These are phyloP conservation scores for Acanthamoeba pearcei DNA, from an alignment of 208 protist genomes.

Conservation along the genomic window DNA sequence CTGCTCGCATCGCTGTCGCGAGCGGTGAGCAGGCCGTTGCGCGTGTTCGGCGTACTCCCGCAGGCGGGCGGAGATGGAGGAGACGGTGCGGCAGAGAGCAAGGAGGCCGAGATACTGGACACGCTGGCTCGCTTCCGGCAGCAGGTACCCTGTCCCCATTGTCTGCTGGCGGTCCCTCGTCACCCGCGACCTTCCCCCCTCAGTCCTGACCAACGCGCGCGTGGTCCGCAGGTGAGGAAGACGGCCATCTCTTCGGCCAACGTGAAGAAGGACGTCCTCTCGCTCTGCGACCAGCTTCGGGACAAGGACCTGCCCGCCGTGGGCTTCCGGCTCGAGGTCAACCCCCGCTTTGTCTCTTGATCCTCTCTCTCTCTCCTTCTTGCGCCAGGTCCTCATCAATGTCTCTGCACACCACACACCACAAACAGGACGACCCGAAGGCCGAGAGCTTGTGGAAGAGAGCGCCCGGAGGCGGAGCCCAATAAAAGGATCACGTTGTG, in stretches of 20 bases:
- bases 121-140: not conserved
- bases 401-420: not conserved
- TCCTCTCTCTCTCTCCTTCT: no score
- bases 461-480: not conserved
- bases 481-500: not conserved
- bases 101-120: constrained; percentile 1
- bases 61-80: not conserved
- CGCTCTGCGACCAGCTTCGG: constrained; percentile 45
- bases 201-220: no score
- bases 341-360: not conserved
- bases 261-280: constrained; percentile 26
- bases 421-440: constrained; percentile 36
- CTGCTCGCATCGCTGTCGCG: constrained; percentile 1
- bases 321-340: constrained; percentile 44
- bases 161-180: no score
- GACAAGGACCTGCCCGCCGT: constrained; percentile 26
- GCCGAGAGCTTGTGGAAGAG: constrained; percentile 24
- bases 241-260: constrained; percentile 1
- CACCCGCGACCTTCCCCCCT: not conserved
- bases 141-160: not conserved
- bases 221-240: constrained; percentile 11
- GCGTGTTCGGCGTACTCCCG: constrained; percentile 18
- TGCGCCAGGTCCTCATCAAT: no score
- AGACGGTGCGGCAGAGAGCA: not conserved
- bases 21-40: constrained; percentile 29